These are phyloP conservation scores for Puccinia brachypodii DNA, from an alignment of 1,284 basidiomycete genomes.

Conservation along the genomic window DNA sequence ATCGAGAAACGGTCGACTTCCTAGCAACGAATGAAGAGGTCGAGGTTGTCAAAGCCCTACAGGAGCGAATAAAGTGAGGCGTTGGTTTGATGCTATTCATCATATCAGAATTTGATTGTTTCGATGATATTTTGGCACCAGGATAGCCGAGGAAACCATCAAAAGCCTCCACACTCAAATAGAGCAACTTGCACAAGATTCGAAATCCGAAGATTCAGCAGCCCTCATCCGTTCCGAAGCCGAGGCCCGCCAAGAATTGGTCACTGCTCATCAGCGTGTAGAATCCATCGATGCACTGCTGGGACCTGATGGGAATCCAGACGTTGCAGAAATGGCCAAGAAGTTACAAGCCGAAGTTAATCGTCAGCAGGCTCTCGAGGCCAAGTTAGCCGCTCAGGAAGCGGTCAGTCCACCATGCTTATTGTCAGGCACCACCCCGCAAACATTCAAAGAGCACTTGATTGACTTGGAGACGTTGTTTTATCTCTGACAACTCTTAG, in stretches of 20 bases:
- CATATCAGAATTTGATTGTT: constrained; percentile 34
- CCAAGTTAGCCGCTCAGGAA: constrained; percentile 59
- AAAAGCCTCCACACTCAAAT: constrained; percentile 64
- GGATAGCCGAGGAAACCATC: constrained; percentile 63
- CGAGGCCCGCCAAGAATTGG: constrained; percentile 23
- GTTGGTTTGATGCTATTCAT: constrained; percentile 42
- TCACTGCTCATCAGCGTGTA: constrained; percentile 8
- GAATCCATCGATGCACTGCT: constrained; percentile 15
- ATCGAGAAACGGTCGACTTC: constrained; percentile 72
- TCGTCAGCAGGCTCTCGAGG: constrained; percentile 32
- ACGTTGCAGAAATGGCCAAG: constrained; percentile 14
- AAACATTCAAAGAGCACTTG: not conserved
- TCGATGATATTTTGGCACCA: constrained; percentile 55
- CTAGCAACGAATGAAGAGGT: constrained; percentile 64
- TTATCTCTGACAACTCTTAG: constrained; percentile 57
- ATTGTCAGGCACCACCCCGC: not conserved
- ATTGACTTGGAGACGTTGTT: not conserved
- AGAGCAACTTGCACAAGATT: constrained; percentile 59
- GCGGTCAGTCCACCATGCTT: constrained; percentile 54
- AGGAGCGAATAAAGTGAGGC: constrained; percentile 65
- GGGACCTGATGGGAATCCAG: constrained; percentile 14
- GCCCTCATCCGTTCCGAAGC: constrained; percentile 47
- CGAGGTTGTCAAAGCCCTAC: constrained; percentile 68
- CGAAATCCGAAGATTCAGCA: constrained; percentile 22
- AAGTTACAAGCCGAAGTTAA: constrained; percentile 1